Evolutionary conservation across 495 filamentous ascomycete species (phyloP).

Genomic region (Daldinia grandis): DNA sequence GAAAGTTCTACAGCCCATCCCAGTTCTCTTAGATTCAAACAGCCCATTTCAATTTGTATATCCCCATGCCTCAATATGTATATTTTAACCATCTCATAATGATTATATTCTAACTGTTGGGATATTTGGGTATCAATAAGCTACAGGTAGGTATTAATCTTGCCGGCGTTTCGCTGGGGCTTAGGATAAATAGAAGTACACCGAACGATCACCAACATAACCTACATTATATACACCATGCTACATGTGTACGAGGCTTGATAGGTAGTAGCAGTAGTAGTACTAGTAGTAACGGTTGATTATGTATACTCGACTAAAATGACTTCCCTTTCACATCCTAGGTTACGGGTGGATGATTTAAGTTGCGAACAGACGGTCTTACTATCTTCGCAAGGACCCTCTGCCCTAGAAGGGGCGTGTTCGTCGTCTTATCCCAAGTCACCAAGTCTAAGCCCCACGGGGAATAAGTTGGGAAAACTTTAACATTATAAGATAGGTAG

Average conservation of each 20-base stretch:
- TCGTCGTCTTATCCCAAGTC: background rate
- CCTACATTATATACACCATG: too few relatives aligned
- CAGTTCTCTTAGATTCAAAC: too few relatives aligned
- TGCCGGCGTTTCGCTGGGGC: background rate
- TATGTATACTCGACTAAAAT: too few relatives aligned
- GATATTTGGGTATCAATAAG: background rate
- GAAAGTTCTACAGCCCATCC: too few relatives aligned
- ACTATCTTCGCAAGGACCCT: background rate
- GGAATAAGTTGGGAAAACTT: background rate
- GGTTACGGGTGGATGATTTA: background rate
- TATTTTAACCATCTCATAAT: background rate
- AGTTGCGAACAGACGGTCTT: background rate
- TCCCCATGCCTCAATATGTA: too few relatives aligned
- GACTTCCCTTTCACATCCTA: background rate
- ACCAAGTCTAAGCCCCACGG: background rate
- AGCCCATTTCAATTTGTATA: too few relatives aligned
- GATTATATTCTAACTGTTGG: background rate
- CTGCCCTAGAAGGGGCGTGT: background rate
- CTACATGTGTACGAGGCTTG: too few relatives aligned
- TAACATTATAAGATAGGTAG: background rate
- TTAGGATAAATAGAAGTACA: background rate
- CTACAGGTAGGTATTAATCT: background rate
- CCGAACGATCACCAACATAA: too few relatives aligned
- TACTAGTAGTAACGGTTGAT: too few relatives aligned
- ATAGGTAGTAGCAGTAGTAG: too few relatives aligned